Evolutionary conservation across 169 alveolate species (phyloP).

Genomic region (Eimeria praecox): DNA sequence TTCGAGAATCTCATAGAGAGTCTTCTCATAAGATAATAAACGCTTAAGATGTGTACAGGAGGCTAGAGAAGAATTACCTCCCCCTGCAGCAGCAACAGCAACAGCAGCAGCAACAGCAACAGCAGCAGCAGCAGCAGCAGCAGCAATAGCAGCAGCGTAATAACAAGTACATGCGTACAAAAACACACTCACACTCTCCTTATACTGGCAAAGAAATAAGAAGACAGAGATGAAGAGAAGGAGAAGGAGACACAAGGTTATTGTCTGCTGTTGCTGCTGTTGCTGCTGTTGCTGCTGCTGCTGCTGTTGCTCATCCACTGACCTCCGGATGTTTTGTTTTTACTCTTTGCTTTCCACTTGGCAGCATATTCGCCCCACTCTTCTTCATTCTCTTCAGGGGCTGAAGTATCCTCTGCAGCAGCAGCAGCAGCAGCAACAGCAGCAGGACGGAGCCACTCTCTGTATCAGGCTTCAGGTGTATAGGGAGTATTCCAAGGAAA

Average conservation of each 20-base stretch:
- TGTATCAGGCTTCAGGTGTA: background rate
- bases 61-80: slow-evolving; percentile 11
- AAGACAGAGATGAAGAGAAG: too few species aligned
- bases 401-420: background rate
- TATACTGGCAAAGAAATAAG: too few species aligned
- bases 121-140: background rate
- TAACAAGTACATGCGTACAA: too few species aligned
- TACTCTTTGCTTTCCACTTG: slow-evolving; percentile 15
- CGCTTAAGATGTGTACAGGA: slow-evolving; percentile 45
- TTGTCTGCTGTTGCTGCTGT: background rate
- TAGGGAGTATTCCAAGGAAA: background rate
- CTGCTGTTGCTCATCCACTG: background rate
- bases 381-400: slow-evolving; percentile 35
- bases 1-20: slow-evolving; percentile 71
- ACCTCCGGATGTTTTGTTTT: slow-evolving; percentile 45
- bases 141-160: background rate
- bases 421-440: background rate
- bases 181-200: too few species aligned
- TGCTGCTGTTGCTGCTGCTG: slow-evolving; percentile 12
- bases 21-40: slow-evolving; percentile 47
- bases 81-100: slow-evolving; percentile 53
- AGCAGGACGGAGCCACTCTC: background rate
- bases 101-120: background rate
- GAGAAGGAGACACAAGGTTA: too few species aligned
- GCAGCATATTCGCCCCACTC: background rate